These are phyloP conservation scores for Zizania palustris DNA, from an alignment of 202 grass and related monocot genomes.

Conservation along the genomic window DNA sequence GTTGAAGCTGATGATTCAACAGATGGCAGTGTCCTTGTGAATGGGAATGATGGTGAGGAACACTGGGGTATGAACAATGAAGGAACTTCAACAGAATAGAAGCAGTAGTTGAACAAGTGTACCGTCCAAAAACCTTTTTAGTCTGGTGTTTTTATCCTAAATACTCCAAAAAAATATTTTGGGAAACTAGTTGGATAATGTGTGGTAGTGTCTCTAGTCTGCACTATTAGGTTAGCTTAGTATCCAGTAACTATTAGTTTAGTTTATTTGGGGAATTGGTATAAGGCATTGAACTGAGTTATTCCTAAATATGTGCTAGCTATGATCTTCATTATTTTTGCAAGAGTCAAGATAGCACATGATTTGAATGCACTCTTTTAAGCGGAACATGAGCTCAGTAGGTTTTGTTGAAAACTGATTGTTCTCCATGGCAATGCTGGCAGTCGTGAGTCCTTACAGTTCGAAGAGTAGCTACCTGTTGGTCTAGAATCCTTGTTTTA, in stretches of 20 bases:
- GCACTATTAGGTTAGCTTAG: not conserved
- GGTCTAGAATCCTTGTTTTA: not conserved
- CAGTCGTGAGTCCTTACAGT: not conserved
- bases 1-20: slow-evolving; percentile 67
- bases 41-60: slow-evolving; percentile 89
- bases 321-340: too few species aligned
- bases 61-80: slow-evolving; percentile 78
- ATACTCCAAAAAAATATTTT: not conserved
- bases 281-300: too few species aligned
- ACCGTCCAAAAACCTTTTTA: slow-evolving; percentile 33
- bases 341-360: too few species aligned
- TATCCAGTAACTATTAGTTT: not conserved
- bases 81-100: slow-evolving; percentile 37
- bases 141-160: not conserved
- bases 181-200: not conserved
- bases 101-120: slow-evolving; percentile 27
- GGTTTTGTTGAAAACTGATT: not conserved
- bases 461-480: not conserved
- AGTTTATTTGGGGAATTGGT: too few species aligned
- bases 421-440: not conserved
- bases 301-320: too few species aligned
- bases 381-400: not conserved
- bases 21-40: slow-evolving; percentile 74
- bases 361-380: not conserved
- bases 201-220: not conserved